Conservation (phyloP, 2,329 filamentous ascomycete species). For the Phaeosphaeria sp. region DNA sequence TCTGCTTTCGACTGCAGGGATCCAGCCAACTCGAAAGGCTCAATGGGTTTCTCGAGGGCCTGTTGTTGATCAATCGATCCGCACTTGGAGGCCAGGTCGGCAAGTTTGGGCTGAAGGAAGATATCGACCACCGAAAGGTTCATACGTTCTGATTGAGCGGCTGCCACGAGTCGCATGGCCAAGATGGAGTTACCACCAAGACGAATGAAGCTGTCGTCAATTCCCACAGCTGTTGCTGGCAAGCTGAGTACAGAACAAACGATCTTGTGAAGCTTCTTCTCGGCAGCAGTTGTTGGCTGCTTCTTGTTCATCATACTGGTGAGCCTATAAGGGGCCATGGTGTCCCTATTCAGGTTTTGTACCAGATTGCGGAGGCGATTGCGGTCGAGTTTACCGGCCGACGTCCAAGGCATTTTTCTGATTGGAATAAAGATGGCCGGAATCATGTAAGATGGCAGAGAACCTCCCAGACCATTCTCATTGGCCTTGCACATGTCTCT, state of each 20-base stretch:
- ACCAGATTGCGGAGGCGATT: constrained; percentile 35
- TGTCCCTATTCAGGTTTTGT: constrained; percentile 36
- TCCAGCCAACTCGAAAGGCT: constrained; percentile 32
- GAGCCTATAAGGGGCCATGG: constrained; percentile 38
- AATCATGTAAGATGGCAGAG: constrained; percentile 44
- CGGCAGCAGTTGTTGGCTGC: constrained; percentile 30
- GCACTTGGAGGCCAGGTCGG: constrained; percentile 38
- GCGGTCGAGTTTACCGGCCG: constrained; percentile 42
- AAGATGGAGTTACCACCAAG: constrained; percentile 41
- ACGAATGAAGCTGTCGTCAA: constrained; percentile 44
- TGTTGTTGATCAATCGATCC: constrained; percentile 1
- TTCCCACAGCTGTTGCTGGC: constrained; percentile 29
- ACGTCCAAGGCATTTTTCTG: constrained; percentile 40
- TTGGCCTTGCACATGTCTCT: constrained; percentile 37
- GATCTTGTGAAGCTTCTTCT: constrained; percentile 40
- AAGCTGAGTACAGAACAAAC: constrained; percentile 39
- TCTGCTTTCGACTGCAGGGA: constrained; percentile 12
- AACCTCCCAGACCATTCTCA: constrained; percentile 36
- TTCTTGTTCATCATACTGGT: constrained; percentile 36
- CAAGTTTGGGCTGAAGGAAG: constrained; percentile 39
- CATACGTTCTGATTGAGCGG: constrained; percentile 33
- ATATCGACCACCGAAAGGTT: constrained; percentile 40
- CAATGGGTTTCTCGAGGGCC: constrained; percentile 13
- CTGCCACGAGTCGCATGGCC: constrained; percentile 40
- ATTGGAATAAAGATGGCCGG: constrained; percentile 43